Percentiles rank a stretch among this genome's conserved stretches.
phyloP scores from a whole-genome alignment of 73 alveolate species.

The Symbiodinium pilosum region DNA sequence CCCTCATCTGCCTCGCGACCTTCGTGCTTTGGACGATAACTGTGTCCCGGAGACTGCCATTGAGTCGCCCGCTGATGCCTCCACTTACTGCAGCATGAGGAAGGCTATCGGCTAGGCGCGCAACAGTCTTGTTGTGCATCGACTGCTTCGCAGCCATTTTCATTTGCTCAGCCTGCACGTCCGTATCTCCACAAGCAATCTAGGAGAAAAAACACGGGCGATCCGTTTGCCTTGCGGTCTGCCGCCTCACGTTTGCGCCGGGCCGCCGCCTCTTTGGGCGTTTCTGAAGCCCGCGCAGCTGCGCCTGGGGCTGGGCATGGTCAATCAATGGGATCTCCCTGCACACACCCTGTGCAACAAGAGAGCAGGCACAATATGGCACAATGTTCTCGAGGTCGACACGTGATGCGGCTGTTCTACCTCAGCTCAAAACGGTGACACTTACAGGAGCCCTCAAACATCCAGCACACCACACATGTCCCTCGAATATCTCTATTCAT shows the following conservation, averaged over 20 bases:
- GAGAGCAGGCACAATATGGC: too few relatives aligned
- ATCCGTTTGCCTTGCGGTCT: slow-evolving; percentile 46
- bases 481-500: too few relatives aligned
- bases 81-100: too few relatives aligned
- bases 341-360: too few relatives aligned
- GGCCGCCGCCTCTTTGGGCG: slow-evolving; percentile 94
- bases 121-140: slow-evolving; percentile 83
- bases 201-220: neutral
- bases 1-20: slow-evolving; percentile 95
- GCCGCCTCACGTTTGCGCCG: slow-evolving; percentile 94
- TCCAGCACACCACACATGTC: too few relatives aligned
- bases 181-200: neutral
- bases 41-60: too few relatives aligned
- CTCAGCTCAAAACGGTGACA: too few relatives aligned
- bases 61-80: too few relatives aligned
- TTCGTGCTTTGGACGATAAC: neutral
- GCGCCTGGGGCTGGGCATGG: neutral
- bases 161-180: slow-evolving; percentile 53
- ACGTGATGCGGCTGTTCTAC: slow-evolving; percentile 6
- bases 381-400: neutral
- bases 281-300: slow-evolving; percentile 66
- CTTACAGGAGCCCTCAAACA: too few relatives aligned
- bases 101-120: neutral
- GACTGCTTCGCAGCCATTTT: slow-evolving; percentile 89
- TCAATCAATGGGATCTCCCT: too few relatives aligned